Percentiles rank a stretch among this genome's conserved stretches.
phyloP scores from a whole-genome alignment of 129 eudicot species.

The Erigeron canadensis region DNA sequence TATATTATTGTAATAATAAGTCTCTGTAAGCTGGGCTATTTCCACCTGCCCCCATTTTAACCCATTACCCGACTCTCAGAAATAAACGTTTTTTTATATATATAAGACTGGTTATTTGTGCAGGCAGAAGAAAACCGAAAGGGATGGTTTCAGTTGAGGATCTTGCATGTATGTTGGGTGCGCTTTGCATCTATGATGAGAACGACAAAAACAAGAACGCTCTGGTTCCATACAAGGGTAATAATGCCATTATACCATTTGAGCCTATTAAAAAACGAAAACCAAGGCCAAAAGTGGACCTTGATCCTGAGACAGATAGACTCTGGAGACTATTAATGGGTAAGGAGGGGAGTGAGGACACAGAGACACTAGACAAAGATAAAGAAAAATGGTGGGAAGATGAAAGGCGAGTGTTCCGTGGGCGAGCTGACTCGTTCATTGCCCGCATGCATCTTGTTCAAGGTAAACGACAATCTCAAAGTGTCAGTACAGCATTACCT shows the following conservation, averaged over 20 bases:
- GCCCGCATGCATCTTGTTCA: constrained; percentile 98
- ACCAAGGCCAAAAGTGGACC: constrained; percentile 79
- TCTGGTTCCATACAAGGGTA: constrained; percentile 65
- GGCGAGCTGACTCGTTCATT: constrained; percentile 93
- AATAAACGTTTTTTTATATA: no score
- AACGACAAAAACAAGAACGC: constrained; percentile 42
- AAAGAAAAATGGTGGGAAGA: constrained; percentile 95
- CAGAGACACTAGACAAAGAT: constrained; percentile 56
- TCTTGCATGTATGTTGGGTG: constrained; percentile 40
- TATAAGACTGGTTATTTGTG: constrained; percentile 19
- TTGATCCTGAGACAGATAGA: constrained; percentile 88
- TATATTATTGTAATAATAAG: no score
- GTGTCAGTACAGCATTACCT: not conserved
- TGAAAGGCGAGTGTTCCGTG: constrained; percentile 77
- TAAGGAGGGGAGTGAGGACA: constrained; percentile 56
- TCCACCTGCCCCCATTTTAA: no score
- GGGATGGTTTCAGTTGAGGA: constrained; percentile 35
- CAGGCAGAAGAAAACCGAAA: constrained; percentile 46
- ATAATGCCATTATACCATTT: constrained; percentile 59
- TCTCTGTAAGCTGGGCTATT: no score
- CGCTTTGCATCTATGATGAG: constrained; percentile 36
- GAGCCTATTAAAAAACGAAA: constrained; percentile 60
- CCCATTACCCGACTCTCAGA: no score
- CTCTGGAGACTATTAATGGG: constrained; percentile 89
- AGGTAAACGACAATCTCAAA: constrained; percentile 46